Conservation (phyloP, 371 early-diverging fungal genomes). For the Mucor saturninus region DNA sequence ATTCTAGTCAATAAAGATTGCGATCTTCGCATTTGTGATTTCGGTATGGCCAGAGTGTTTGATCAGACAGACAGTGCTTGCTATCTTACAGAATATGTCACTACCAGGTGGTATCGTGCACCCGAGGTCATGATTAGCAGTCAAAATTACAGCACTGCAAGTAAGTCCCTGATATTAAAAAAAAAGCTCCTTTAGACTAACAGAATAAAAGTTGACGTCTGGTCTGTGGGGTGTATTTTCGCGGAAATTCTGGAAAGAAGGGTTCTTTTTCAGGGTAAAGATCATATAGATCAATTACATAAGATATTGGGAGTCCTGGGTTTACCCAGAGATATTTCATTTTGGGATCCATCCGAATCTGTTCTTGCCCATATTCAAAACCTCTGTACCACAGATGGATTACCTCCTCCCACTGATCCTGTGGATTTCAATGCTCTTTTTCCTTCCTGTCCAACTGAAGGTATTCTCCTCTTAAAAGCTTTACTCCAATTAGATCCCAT, state of each 20-base stretch:
- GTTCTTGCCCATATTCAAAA: conserved; percentile 27
- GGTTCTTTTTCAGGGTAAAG: conserved; percentile 71
- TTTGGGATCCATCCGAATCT: conserved; percentile 37
- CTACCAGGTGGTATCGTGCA: conserved; percentile 92
- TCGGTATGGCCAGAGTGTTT: conserved; percentile 80
- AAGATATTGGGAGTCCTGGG: conserved; percentile 87
- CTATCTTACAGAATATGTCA: conserved; percentile 82
- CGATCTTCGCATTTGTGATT: conserved; percentile 67
- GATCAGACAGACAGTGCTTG: conserved; percentile 57
- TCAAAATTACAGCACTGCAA: conserved; percentile 77
- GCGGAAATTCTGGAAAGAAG: conserved; percentile 80
- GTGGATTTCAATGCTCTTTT: conserved; percentile 39
- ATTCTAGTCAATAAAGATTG: conserved; percentile 17
- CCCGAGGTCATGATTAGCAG: conserved; percentile 90
- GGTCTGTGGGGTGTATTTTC: conserved; percentile 90
- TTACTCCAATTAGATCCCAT: conserved; percentile 90
- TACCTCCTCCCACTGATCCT: conserved; percentile 38
- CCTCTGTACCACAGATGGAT: conserved; percentile 51
- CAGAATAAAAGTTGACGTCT: conserved; percentile 76
- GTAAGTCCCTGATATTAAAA: too few relatives aligned
- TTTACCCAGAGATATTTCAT: conserved; percentile 83
- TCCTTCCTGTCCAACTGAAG: conserved; percentile 55
- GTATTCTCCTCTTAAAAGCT: conserved; percentile 78
- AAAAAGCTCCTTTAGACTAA: too few relatives aligned
- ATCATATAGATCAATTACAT: conserved; percentile 91